These are phyloP conservation scores for Nakaseomyces delphensis DNA, from an alignment of 1,139 yeast species.

Conservation along the genomic window DNA sequence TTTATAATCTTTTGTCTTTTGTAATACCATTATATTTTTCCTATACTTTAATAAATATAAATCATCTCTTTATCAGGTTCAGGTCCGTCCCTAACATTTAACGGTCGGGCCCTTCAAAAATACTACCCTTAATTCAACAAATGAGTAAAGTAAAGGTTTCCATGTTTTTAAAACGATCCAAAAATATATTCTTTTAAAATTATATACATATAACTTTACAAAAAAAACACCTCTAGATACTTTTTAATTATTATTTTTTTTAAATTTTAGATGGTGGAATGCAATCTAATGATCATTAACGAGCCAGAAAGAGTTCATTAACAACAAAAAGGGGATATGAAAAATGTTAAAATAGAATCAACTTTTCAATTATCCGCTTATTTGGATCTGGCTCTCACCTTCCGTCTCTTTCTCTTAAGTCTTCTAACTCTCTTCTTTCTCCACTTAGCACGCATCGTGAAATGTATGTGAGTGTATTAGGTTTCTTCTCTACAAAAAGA, in stretches of 20 bases:
- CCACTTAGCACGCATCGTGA: conserved; percentile 84
- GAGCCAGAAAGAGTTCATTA: conserved; percentile 5
- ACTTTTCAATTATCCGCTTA: conserved; percentile 6
- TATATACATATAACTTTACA: neutral
- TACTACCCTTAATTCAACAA: neutral
- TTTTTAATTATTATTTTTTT: conserved; percentile 5
- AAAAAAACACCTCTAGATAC: conserved; percentile 5
- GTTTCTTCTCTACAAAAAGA: conserved; percentile 9
- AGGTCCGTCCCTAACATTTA: neutral
- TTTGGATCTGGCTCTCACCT: conserved; percentile 99
- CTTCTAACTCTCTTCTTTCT: conserved; percentile 99
- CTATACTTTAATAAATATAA: neutral
- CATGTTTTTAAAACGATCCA: conserved; percentile 4
- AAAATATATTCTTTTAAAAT: conserved; percentile 1
- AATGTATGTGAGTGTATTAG: conserved; percentile 18
- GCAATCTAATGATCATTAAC: conserved; percentile 4
- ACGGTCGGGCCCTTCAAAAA: neutral
- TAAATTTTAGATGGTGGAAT: conserved; percentile 5
- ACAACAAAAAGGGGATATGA: neutral
- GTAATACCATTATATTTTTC: neutral
- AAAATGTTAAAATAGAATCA: conserved; percentile 2
- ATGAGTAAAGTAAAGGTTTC: neutral
- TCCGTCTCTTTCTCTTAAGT: conserved; percentile 99
- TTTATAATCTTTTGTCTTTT: neutral
- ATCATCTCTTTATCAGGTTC: neutral